A percentile compares a stretch with the other conserved stretches of the same genome.
These are phyloP conservation scores for Isatis lusitanica DNA, from an alignment of 441 rosid species.

Conservation along the genomic window DNA sequence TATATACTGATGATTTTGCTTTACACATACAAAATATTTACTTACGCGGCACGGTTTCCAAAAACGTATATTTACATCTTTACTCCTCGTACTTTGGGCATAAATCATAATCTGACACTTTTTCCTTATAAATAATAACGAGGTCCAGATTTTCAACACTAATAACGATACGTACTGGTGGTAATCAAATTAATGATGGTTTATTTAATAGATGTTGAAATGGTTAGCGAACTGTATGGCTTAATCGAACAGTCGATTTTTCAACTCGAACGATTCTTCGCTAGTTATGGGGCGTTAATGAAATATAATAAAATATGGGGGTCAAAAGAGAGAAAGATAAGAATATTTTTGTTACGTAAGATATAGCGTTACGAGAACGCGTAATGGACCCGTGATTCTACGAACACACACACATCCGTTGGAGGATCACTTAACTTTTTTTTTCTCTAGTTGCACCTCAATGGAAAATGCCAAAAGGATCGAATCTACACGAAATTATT, in stretches of 20 bases:
- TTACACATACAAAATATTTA: background rate
- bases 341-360: constrained; percentile 2
- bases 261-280: background rate
- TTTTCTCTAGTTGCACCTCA: background rate
- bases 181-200: no score
- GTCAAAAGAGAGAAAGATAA: background rate
- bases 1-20: constrained; percentile 14
- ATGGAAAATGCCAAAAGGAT: constrained; percentile 26
- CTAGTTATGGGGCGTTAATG: background rate
- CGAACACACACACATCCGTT: background rate
- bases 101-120: background rate
- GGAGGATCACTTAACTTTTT: background rate
- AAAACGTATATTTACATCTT: background rate
- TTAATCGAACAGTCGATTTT: background rate
- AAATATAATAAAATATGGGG: background rate
- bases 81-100: constrained; percentile 1
- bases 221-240: background rate
- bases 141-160: background rate
- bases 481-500: background rate
- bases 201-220: background rate
- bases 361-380: constrained; percentile 32
- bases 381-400: constrained; percentile 19
- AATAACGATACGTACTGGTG: background rate
- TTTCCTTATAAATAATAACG: background rate
- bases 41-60: constrained; percentile 27